phyloP scores from a whole-genome alignment of 306 rosid genomes.

The Vigna unguiculata region DNA sequence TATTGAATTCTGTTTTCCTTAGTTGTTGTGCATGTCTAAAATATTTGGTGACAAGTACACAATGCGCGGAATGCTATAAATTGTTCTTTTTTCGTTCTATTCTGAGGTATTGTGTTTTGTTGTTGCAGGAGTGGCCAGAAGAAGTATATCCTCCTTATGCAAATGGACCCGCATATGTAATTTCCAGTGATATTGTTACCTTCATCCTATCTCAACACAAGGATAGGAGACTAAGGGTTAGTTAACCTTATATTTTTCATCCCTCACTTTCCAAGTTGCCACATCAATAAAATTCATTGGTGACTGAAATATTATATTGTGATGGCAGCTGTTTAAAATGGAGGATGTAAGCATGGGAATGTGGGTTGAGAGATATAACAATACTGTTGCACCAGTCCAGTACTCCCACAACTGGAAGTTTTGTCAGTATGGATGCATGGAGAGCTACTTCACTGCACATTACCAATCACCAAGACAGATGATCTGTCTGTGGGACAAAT shows the following conservation, averaged over 20 bases:
- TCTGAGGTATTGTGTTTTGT: conserved; percentile 39
- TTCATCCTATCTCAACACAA: conserved; percentile 70
- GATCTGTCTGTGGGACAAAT: conserved; percentile 96
- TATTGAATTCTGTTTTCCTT: conserved; percentile 15
- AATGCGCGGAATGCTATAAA: conserved; percentile 5
- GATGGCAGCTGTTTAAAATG: conserved; percentile 92
- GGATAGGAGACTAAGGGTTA: conserved; percentile 68
- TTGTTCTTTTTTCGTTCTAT: conserved; percentile 28
- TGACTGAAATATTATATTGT: conserved; percentile 37
- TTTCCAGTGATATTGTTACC: conserved; percentile 79
- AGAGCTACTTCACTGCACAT: conserved; percentile 92
- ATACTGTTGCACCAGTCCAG: conserved; percentile 51
- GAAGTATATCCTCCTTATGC: conserved; percentile 92
- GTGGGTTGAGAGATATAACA: conserved; percentile 94
- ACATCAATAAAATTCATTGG: not conserved
- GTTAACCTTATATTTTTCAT: conserved; percentile 44
- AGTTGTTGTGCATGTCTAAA: conserved; percentile 13
- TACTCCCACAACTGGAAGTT: conserved; percentile 98
- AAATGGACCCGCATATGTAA: conserved; percentile 88
- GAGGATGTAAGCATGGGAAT: conserved; percentile 99
- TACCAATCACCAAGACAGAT: conserved; percentile 99
- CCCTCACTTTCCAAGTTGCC: not conserved
- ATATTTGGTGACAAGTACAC: not conserved
- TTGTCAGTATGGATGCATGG: conserved; percentile 97
- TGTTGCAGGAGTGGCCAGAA: conserved; percentile 92